These are phyloP conservation scores for Spathaspora sp. DNA, from an alignment of 805 yeast species.

Conservation along the genomic window DNA sequence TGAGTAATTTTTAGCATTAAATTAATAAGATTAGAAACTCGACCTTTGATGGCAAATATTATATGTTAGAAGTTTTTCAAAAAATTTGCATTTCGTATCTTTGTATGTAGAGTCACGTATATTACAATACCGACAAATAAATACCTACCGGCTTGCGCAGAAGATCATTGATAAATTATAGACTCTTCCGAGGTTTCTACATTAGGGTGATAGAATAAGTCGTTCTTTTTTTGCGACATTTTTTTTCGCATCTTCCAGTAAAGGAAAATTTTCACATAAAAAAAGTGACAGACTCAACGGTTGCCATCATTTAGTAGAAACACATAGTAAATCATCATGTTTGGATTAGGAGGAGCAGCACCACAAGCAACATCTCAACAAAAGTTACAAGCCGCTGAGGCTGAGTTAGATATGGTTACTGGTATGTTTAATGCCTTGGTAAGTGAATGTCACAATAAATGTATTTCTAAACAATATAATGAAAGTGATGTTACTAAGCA, in stretches of 20 bases:
- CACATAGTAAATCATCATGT: conserved; percentile 37
- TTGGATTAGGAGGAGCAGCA: conserved; percentile 73
- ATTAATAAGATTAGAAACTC: too few species aligned
- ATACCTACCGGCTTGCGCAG: too few species aligned
- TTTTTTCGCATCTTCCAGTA: neutral
- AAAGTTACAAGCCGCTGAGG: conserved; percentile 87
- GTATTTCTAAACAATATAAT: conserved; percentile 62
- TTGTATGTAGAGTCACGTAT: too few species aligned
- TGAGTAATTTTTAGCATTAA: too few species aligned
- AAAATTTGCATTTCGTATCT: too few species aligned
- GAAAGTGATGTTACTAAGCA: conserved; percentile 75
- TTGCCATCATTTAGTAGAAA: neutral
- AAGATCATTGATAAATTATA: too few species aligned
- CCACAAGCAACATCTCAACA: conserved; percentile 74
- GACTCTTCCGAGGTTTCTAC: too few species aligned
- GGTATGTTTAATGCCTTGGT: conserved; percentile 95
- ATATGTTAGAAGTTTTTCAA: too few species aligned
- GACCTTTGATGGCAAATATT: too few species aligned
- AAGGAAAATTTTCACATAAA: neutral
- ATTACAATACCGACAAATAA: too few species aligned
- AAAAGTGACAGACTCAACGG: neutral
- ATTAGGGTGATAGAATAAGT: neutral
- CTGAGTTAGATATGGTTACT: conserved; percentile 95
- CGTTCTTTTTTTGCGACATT: neutral
- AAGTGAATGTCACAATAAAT: conserved; percentile 83